phyloP scores from a whole-genome alignment of 202 grass and related monocot genomes.

The Carex sylvatica region DNA sequence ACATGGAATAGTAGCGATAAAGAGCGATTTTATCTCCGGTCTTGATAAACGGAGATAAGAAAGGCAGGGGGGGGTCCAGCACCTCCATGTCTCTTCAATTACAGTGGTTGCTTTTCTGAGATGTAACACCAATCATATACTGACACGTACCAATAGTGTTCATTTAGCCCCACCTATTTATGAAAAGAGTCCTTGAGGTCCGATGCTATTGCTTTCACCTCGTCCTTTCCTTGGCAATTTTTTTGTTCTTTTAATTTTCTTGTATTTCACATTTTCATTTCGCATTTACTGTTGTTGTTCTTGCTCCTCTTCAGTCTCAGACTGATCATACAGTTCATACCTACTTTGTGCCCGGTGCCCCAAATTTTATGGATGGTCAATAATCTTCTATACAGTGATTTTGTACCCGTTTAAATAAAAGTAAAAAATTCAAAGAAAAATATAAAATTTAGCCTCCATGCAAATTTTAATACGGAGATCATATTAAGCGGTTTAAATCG shows the following conservation, averaged over 20 bases:
- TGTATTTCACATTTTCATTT: neutral
- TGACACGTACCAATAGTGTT: neutral
- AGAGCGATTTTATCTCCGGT: neutral
- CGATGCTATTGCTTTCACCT: neutral
- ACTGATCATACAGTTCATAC: neutral
- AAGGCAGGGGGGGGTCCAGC: neutral
- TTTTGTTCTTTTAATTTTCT: neutral
- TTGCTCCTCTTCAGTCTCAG: neutral
- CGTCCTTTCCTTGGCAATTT: neutral
- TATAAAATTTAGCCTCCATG: no score
- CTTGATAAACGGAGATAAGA: neutral
- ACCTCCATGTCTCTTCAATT: neutral
- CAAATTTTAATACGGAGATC: no score
- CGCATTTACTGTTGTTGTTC: neutral
- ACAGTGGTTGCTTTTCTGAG: neutral
- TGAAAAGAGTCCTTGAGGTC: neutral
- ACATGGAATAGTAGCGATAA: neutral
- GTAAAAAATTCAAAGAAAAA: no score
- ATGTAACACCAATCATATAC: neutral
- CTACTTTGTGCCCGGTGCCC: no score
- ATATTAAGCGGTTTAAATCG: no score
- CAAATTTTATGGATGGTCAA: neutral
- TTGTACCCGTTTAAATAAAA: no score
- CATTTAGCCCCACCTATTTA: slow-evolving; percentile 14
- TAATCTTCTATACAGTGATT: neutral